Base-by-base conservation (phyloP, 345 rosid species). In the Gossypium mustelinum region DNA sequence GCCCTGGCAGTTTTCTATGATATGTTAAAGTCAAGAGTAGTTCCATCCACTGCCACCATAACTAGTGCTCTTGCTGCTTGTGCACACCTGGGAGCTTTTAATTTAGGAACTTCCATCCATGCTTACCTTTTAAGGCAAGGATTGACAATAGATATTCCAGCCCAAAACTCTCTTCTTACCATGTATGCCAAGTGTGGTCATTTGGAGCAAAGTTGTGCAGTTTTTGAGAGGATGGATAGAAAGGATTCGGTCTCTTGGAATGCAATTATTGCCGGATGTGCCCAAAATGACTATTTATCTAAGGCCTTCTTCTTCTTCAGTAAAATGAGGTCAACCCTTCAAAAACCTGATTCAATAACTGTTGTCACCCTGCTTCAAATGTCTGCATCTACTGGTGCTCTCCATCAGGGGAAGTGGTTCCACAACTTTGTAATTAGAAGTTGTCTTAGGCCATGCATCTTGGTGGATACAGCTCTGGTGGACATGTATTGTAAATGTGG, bases 401-500 rank as follows among this genome's bases (percentile, higher is more conserved):
- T 89, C 34, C 82, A 59, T 20, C 85, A 84, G 73, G 94, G 92
- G 39, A 94, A 87, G 83, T 84, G 89, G 84, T 68, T 87, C 45
- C 98, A 94, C 79, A 74, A 85, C 82, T 82, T 86, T 73, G 74
- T 80, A 64, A 77, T 89, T 41, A 85, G 96, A 79, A 80, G 62
- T 74, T 84, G 69, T 68, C 78, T 88, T 74, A 79, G 82, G 78
- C 84, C 82, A 25, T 87, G 79, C 76, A 76, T 81, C 43, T 66
- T 81, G 70, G 84, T 87, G 71, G 83, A 80, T 67, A 93, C 92
- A 62, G 90, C 93, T 78, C 78, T 94, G 63, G 82, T 89, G 77
- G 94, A 90, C 85, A 86, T 89, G 89, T 94, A 94, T 76, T 85
- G 86, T 63, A 94, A 94, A 86, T 90, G 96, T 65, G 93, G 98